Evolutionary conservation across 306 rosid genomes (phyloP).

Genomic region (Citrullus amarus): DNA sequence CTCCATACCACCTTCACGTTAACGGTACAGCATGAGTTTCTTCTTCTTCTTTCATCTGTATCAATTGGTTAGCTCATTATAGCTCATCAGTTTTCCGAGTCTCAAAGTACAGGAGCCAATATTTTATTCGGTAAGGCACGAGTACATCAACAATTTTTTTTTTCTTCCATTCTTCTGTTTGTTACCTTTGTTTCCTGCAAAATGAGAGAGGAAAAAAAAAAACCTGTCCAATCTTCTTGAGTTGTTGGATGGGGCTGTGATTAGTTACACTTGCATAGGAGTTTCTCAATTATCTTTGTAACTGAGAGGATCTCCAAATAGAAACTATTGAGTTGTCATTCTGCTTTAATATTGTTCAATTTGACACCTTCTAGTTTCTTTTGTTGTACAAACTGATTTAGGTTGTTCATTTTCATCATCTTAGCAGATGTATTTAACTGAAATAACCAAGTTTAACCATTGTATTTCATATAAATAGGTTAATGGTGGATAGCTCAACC

Average conservation of each 20-base stretch:
- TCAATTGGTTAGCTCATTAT: not conserved
- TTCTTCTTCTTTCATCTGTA: not conserved
- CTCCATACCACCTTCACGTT: constrained; percentile 73
- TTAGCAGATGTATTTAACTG: not conserved
- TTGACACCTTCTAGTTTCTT: not conserved
- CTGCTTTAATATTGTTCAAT: not conserved
- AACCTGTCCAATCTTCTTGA: not conserved
- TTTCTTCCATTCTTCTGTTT: not conserved
- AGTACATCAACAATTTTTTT: not conserved
- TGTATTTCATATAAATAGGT: not conserved
- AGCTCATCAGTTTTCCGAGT: not conserved
- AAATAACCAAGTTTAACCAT: not conserved
- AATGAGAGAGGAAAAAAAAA: not conserved
- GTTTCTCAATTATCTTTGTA: not conserved
- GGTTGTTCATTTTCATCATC: not conserved
- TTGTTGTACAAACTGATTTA: not conserved
- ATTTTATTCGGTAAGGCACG: not conserved
- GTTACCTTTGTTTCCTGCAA: not conserved
- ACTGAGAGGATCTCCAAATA: not conserved
- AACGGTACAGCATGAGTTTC: constrained; percentile 38
- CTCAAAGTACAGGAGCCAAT: not conserved
- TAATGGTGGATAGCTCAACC: not conserved
- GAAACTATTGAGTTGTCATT: not conserved
- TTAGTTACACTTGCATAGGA: not conserved
- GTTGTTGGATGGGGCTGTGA: not conserved